These are phyloP conservation scores for Aspergillus incahuasiensis DNA, from an alignment of 495 filamentous ascomycete species.

Conservation along the genomic window DNA sequence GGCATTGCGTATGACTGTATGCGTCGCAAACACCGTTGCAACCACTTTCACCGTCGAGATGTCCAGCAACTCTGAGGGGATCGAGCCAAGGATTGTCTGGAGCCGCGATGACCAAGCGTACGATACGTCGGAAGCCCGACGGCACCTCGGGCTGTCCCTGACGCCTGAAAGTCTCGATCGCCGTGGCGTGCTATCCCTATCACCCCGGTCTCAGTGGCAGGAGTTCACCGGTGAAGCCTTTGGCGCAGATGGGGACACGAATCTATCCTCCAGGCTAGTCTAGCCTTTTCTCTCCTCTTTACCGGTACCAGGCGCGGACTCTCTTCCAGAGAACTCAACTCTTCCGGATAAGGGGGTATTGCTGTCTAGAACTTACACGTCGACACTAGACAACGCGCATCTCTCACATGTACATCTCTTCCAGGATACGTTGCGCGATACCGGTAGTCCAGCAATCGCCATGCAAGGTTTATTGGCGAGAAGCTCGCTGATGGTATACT, in stretches of 20 bases:
- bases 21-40: background rate
- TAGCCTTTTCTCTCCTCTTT: too few relatives aligned
- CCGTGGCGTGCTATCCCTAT: background rate
- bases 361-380: background rate
- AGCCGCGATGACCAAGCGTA: background rate
- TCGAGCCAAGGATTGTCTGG: background rate
- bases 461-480: background rate
- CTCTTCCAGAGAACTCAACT: too few relatives aligned
- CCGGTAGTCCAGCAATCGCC: background rate
- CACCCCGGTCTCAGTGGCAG: background rate
- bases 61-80: background rate
- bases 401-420: background rate
- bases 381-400: background rate
- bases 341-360: too few relatives aligned
- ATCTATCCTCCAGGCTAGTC: too few relatives aligned
- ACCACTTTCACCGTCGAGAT: background rate
- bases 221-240: too few relatives aligned
- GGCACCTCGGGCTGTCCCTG: background rate
- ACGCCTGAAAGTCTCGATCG: background rate
- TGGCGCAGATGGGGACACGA: too few relatives aligned
- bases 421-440: background rate
- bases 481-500: background rate
- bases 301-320: too few relatives aligned
- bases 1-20: background rate
- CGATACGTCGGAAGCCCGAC: background rate